phyloP scores from a whole-genome alignment of 2,329 filamentous ascomycete species.

The Aspergillus fischeri region DNA sequence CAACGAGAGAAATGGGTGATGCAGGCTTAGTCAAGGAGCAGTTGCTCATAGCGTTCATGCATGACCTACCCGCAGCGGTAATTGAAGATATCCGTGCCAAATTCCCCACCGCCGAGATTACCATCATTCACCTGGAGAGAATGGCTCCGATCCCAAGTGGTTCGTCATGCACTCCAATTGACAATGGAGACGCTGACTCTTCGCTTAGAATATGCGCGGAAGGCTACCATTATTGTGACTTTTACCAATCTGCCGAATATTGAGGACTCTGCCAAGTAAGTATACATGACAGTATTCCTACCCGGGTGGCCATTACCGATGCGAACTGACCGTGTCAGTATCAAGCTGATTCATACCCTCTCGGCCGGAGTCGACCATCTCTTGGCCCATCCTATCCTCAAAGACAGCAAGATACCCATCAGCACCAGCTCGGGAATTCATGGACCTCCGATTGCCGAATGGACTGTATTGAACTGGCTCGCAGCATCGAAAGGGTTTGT shows the following conservation, averaged over 20 bases:
- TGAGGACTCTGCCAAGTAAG: conserved; percentile 27
- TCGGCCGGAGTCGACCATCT: conserved; percentile 57
- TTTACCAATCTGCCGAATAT: conserved; percentile 22
- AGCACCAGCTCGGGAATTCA: conserved; percentile 55
- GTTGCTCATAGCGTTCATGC: conserved; percentile 21
- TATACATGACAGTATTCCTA: neutral
- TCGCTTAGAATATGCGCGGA: conserved; percentile 18
- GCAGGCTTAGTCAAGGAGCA: conserved; percentile 14
- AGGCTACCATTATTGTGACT: conserved; percentile 24
- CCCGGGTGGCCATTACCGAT: neutral
- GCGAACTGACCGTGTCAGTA: conserved; percentile 17
- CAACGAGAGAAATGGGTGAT: conserved; percentile 20
- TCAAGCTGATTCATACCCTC: conserved; percentile 53
- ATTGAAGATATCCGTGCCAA: conserved; percentile 15
- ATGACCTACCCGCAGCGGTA: conserved; percentile 12
- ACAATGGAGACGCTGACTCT: neutral
- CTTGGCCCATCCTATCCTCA: conserved; percentile 50
- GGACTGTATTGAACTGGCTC: conserved; percentile 61
- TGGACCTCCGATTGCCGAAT: conserved; percentile 63
- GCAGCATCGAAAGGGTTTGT: conserved; percentile 55
- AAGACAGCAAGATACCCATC: conserved; percentile 49
- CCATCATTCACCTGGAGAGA: conserved; percentile 9
- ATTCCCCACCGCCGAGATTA: conserved; percentile 22
- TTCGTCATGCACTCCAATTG: conserved; percentile 6
- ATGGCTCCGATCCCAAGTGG: conserved; percentile 20